A percentile compares a stretch with the other conserved stretches of the same genome.
Evolutionary conservation across 2,329 filamentous ascomycete genomes (phyloP).

Genomic region (Colletotrichum sp.): DNA sequence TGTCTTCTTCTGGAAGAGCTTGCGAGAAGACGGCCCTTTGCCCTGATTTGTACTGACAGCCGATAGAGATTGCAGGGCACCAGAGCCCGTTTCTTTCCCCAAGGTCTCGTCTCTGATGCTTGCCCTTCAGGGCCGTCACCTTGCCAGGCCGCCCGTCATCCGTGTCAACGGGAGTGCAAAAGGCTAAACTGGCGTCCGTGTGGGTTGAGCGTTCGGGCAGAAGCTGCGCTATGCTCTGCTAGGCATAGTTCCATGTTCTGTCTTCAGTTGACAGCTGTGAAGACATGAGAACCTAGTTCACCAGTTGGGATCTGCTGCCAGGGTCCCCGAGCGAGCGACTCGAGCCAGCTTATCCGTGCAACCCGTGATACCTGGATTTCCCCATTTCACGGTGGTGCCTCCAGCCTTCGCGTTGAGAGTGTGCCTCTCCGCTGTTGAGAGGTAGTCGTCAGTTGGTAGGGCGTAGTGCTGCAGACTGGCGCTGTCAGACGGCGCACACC

Average conservation of each 20-base stretch:
- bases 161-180: constrained; percentile 12
- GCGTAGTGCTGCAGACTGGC: not conserved
- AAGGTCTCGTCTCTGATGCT: not conserved
- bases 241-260: constrained; percentile 5
- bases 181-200: constrained; percentile 17
- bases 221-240: constrained; percentile 7
- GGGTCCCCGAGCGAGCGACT: not conserved
- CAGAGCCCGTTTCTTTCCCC: not conserved
- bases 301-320: constrained; percentile 14
- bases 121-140: not conserved
- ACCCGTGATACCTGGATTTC: not conserved
- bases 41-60: constrained; percentile 7
- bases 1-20: constrained; percentile 21
- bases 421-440: not conserved
- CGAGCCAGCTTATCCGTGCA: not conserved
- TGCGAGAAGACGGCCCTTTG: constrained; percentile 22
- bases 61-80: constrained; percentile 6
- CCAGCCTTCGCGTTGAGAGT: not conserved
- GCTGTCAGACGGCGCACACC: not conserved
- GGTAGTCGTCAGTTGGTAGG: not conserved
- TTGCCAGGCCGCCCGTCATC: constrained; percentile 1
- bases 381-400: not conserved
- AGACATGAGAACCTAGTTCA: constrained; percentile 14
- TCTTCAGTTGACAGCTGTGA: constrained; percentile 12
- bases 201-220: not conserved